Base-by-base conservation (phyloP, 495 filamentous ascomycete genomes). In the Neurospora sp. region DNA sequence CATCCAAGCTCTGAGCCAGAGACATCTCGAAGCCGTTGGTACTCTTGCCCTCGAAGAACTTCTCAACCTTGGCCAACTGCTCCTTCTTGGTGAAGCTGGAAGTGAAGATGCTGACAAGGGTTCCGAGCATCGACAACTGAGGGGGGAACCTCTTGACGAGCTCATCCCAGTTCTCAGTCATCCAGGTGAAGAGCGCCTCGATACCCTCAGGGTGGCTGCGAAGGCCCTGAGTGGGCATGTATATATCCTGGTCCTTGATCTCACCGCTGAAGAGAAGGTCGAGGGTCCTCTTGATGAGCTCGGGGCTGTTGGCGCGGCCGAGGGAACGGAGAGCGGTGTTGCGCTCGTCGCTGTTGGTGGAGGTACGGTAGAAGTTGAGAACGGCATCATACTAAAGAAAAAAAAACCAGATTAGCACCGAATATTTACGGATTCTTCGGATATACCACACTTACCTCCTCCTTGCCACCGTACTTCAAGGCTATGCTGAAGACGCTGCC, bases 201-300 rank as follows among this genome's bases (percentile, higher is more conserved):
- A 95, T 91, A 77, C 96, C 96, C 65, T 89, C 87, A 5, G 87
- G 82, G 78, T 97, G 92, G 76, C 86, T 89, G 72, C 96, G 89
- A 69, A 99, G 87, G 37, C 91, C 93, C 46, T 88, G 86, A 37
- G 96, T 82, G 4, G 88, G 96, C 78, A 97, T 90, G 85, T 98
- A 98, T 75, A 99, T 90, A 78, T 99, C 96, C 83, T 99, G 96
- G 75, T 91, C 94, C 85, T 97, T 96, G 81, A 99, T 93, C 73
- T 97, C 92, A 48, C 90, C 87, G 81, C 90, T 89, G 73, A 92
- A 86, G 59, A 94, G 89, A 41, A 97, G 84, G 10, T 82, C 85
- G 20, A 99, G 87, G 3, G 94, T 95, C 71, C 89, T 89, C 80
- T 93, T 81, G 82, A 98, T 95, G 68, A 98, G 89, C 69, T 89